Percentiles rank a stretch among this genome's conserved stretches.
phyloP scores from a whole-genome alignment of 495 filamentous ascomycete genomes.

The Daldinia caldariorum region DNA sequence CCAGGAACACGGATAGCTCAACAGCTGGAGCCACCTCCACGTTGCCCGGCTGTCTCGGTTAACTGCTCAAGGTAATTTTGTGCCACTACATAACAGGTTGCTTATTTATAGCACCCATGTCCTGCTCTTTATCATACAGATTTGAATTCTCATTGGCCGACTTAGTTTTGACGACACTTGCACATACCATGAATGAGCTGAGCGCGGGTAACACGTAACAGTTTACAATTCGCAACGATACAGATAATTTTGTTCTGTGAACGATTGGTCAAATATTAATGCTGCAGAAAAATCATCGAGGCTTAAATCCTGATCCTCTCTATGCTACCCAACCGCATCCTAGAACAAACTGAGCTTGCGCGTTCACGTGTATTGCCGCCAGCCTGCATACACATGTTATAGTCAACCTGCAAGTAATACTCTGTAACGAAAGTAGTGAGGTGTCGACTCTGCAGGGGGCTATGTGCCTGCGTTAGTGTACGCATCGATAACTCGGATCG shows the following conservation, averaged over 20 bases:
- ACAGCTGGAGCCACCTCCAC: conserved; percentile 19
- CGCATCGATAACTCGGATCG: conserved; percentile 1
- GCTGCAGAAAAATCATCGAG: conserved; percentile 20
- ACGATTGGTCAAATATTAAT: conserved; percentile 1
- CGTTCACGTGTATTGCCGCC: conserved; percentile 38
- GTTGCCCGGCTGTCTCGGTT: conserved; percentile 35
- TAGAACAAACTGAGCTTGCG: conserved; percentile 26
- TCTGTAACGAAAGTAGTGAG: conserved; percentile 23
- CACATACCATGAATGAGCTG: not conserved
- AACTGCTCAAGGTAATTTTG: conserved; percentile 17
- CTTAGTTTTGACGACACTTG: conserved; percentile 32
- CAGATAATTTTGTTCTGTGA: conserved; percentile 1
- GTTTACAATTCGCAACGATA: not conserved
- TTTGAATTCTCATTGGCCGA: conserved; percentile 17
- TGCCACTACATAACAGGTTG: conserved; percentile 25
- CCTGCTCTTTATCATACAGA: not conserved
- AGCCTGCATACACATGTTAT: conserved; percentile 19
- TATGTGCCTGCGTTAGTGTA: conserved; percentile 31
- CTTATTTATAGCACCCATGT: conserved; percentile 37
- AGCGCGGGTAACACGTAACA: not conserved
- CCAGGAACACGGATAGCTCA: conserved; percentile 4
- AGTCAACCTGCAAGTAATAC: conserved; percentile 18
- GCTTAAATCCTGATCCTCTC: conserved; percentile 38
- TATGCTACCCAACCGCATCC: conserved; percentile 33
- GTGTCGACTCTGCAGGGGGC: conserved; percentile 10